Conservation (phyloP, 1,284 basidiomycete genomes). For the Heterobasidion occidentale region DNA sequence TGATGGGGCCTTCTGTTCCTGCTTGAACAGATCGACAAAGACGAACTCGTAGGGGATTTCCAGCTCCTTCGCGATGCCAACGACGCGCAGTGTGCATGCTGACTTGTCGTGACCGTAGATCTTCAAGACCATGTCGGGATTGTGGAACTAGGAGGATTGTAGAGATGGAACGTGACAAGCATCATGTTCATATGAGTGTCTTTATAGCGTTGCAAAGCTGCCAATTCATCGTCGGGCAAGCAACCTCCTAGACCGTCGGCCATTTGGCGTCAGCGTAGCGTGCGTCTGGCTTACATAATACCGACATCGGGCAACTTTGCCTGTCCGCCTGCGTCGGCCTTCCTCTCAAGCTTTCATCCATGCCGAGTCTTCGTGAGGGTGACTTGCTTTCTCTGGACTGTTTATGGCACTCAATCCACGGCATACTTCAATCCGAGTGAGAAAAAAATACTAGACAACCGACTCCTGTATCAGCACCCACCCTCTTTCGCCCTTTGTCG, state of each 20-base stretch:
- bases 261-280: not conserved
- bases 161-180: too few species aligned
- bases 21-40: conserved; percentile 30
- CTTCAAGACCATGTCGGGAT: conserved; percentile 38
- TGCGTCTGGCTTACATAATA: not conserved
- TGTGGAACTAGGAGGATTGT: too few species aligned
- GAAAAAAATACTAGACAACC: too few species aligned
- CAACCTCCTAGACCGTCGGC: not conserved
- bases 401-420: too few species aligned
- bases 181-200: not conserved
- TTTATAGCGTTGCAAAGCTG: not conserved
- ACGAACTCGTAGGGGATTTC: conserved; percentile 42
- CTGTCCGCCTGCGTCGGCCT: too few species aligned
- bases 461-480: too few species aligned
- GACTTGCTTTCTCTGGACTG: too few species aligned
- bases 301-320: too few species aligned
- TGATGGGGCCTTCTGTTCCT: conserved; percentile 39
- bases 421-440: too few species aligned
- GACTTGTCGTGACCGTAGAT: conserved; percentile 35
- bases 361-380: too few species aligned
- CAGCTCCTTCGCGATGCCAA: conserved; percentile 39
- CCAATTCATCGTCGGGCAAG: not conserved
- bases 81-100: conserved; percentile 40
- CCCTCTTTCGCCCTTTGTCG: too few species aligned
- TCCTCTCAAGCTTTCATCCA: too few species aligned